A percentile compares a stretch with the other conserved stretches of the same genome.
Conservation (phyloP, 139 green algal genomes). For the Edaphochlamys debaryana region DNA sequence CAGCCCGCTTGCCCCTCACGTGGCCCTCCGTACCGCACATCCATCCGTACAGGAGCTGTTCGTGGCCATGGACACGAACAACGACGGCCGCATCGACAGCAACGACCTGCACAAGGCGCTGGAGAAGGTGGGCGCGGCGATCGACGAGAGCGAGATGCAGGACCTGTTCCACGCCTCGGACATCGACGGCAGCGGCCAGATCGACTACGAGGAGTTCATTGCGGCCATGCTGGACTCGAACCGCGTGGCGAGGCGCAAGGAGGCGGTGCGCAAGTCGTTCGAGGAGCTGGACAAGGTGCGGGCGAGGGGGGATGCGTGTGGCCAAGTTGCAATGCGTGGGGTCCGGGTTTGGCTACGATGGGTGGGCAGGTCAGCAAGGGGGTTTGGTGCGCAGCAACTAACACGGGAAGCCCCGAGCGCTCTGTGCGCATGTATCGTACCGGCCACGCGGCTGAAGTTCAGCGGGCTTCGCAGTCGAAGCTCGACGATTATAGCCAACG, state of each 20-base stretch:
- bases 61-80: slow-evolving; percentile 69
- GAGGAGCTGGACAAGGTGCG: slow-evolving; percentile 49
- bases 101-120: slow-evolving; percentile 66
- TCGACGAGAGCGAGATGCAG: slow-evolving; percentile 66
- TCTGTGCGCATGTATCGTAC: too few species aligned
- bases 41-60: slow-evolving; percentile 57
- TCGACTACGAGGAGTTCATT: slow-evolving; percentile 78
- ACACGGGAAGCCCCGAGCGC: too few species aligned
- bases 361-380: too few species aligned
- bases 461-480: too few species aligned
- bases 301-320: background rate
- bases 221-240: slow-evolving; percentile 67
- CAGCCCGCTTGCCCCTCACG: too few species aligned
- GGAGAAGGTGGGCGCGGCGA: slow-evolving; percentile 65
- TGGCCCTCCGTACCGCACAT: too few species aligned
- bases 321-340: too few species aligned
- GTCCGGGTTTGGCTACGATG: too few species aligned
- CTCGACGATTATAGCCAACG: too few species aligned
- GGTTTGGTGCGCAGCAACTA: too few species aligned
- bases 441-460: too few species aligned
- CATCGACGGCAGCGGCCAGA: slow-evolving; percentile 66
- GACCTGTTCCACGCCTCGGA: slow-evolving; percentile 63
- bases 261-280: slow-evolving; percentile 59
- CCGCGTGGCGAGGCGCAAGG: slow-evolving; percentile 52
- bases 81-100: slow-evolving; percentile 65